Conservation (phyloP, 2,329 filamentous ascomycete genomes). For the Xylariaceae sp. region DNA sequence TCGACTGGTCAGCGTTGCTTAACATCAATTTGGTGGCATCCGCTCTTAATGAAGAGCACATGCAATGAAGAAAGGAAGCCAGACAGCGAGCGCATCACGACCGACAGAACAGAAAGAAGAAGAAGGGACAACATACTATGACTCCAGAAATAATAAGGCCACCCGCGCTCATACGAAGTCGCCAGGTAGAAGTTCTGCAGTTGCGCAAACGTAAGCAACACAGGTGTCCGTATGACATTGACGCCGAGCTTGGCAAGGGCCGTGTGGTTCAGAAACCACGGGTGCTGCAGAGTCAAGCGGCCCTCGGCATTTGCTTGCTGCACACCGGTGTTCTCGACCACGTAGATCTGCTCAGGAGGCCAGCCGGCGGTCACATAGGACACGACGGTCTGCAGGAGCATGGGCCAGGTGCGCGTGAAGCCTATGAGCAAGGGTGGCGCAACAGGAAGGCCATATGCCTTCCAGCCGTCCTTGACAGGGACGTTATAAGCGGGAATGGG, state of each 20-base stretch:
- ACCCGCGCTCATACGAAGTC: conserved; percentile 40
- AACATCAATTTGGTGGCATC: not conserved
- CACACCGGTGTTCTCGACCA: conserved; percentile 55
- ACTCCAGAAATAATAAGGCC: conserved; percentile 51
- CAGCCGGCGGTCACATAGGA: conserved; percentile 56
- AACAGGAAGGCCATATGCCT: conserved; percentile 35
- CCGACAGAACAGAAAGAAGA: not conserved
- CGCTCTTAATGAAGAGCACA: too few species aligned
- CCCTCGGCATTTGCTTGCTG: conserved; percentile 48
- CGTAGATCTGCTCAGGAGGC: conserved; percentile 51
- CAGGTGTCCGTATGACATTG: conserved; percentile 46
- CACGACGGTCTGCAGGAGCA: conserved; percentile 51
- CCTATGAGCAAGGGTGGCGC: conserved; percentile 51
- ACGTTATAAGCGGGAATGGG: conserved; percentile 43
- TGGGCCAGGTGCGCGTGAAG: conserved; percentile 52
- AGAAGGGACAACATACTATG: conserved; percentile 34
- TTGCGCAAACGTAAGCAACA: conserved; percentile 50
- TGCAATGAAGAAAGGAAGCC: too few species aligned
- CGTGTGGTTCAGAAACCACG: conserved; percentile 51
- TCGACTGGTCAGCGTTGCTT: not conserved
- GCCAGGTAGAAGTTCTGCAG: conserved; percentile 50
- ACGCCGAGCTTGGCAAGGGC: conserved; percentile 47
- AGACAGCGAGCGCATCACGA: not conserved
- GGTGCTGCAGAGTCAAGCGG: conserved; percentile 48
- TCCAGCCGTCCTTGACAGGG: conserved; percentile 36